Evolutionary conservation across 345 rosid species (phyloP).

Genomic region (Conringia planisiliqua): DNA sequence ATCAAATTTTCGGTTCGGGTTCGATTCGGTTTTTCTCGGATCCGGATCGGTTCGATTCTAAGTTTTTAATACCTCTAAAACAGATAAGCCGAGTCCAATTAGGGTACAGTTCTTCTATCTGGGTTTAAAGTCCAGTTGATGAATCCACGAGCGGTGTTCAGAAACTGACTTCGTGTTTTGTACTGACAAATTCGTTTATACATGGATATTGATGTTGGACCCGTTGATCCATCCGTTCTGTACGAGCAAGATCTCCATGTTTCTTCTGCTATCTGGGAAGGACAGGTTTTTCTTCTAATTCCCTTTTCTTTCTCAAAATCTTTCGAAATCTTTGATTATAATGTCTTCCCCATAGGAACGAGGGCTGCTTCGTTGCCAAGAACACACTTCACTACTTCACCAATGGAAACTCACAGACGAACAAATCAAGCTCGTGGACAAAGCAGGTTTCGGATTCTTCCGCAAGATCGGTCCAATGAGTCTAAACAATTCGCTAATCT

Average conservation of each 20-base stretch:
- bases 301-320: not conserved
- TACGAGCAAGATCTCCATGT: constrained; percentile 39
- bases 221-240: constrained; percentile 37
- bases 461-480: constrained; percentile 66
- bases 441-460: constrained; percentile 64
- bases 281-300: constrained; percentile 20
- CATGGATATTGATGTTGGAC: constrained; percentile 40
- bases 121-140: not conserved
- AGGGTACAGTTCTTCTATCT: not conserved
- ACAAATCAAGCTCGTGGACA: constrained; percentile 62
- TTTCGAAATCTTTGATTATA: not conserved
- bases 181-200: not conserved
- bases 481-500: constrained; percentile 60
- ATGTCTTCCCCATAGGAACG: constrained; percentile 42
- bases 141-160: not conserved
- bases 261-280: constrained; percentile 41
- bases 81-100: not conserved
- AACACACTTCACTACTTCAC: constrained; percentile 65
- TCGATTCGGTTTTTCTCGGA: no score
- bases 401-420: constrained; percentile 57
- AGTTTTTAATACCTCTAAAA: no score
- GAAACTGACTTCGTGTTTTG: not conserved
- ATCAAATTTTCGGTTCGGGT: no score
- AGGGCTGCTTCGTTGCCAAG: constrained; percentile 72
- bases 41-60: no score